phyloP scores from a whole-genome alignment of 2,329 filamentous ascomycete genomes.

The Rhexocercosporidium sp. region DNA sequence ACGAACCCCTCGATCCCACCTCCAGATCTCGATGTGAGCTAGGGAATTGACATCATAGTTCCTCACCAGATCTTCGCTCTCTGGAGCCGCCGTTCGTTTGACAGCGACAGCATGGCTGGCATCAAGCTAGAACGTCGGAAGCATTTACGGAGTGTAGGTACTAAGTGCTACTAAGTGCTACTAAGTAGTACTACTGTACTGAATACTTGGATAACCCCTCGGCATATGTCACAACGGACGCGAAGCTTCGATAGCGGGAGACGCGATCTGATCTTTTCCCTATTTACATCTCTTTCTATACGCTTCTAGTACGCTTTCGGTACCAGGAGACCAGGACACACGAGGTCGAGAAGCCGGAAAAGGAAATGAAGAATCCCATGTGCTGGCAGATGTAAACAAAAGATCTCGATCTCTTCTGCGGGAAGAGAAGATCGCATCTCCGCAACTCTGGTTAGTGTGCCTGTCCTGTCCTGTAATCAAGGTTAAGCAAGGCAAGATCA shows the following conservation, averaged over 20 bases:
- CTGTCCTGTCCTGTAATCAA: too few relatives aligned
- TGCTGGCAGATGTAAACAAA: slow-evolving; percentile 1
- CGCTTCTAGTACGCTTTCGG: too few relatives aligned
- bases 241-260: background rate
- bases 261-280: background rate
- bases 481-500: too few relatives aligned
- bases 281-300: background rate
- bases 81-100: too few relatives aligned
- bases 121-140: too few relatives aligned
- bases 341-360: background rate
- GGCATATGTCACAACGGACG: background rate
- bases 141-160: too few relatives aligned
- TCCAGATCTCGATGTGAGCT: background rate
- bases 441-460: background rate
- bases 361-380: background rate
- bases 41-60: slow-evolving; percentile 2
- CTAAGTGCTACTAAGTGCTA: too few relatives aligned
- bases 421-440: background rate
- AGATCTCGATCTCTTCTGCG: slow-evolving; percentile 5
- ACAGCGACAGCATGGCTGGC: too few relatives aligned
- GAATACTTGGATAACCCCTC: background rate
- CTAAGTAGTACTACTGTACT: too few relatives aligned
- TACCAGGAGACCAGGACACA: too few relatives aligned
- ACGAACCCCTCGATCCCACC: background rate
- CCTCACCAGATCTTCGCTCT: background rate